Evolutionary conservation across 148 eudicot genomes (phyloP), one percentile per base, ranked within the genome.

Genomic region (Dysphania ambrosioides): DNA sequence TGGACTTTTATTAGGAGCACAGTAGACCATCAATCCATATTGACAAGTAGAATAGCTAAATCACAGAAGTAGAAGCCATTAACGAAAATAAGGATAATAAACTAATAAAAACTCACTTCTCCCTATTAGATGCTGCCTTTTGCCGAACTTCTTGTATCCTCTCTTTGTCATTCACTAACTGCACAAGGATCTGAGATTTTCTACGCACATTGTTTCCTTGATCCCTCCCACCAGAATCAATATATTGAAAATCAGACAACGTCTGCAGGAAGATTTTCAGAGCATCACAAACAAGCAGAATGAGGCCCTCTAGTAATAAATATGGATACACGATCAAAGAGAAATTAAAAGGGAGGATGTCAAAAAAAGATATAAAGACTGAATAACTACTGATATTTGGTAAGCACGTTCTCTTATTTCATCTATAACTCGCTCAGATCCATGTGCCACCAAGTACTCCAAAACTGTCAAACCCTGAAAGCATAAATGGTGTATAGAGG

Each of bases 361-460:
- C 65, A 64, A 53, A 70, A 63, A 5, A 40, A 29, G 57, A 76
- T 23, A 12, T 23, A 41, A 77, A 44, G 66, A 56, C 55, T 59
- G 24, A 23, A 57, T 76, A 76, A 38, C 53, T 68, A 89, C 97
- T 49, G 97, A 89, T 85, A 93, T 89, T 82, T 93, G 98, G 81
- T 93, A 91, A 64, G 91, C 90, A 77, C 88, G 99, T 82, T 96
- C 97, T 75, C 85, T 90, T 80, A 96, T 96, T 71, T 96, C 99
- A 79, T 92, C 97, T 80, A 92, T 88, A 63, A 87, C 93, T 79
- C 97, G 97, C 82, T 96, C 97, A 35, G 99, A 96, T 27, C 99
- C 97, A 83, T 92, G 82, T 38, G 94, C 99, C 59, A 96, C 94
- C 91, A 96, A 80, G 83, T 90, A 96, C 30, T 96, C 99, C 87